Evolutionary conservation across 2,329 filamentous ascomycete genomes (phyloP).

Genomic region (Calonectria pauciramosa): DNA sequence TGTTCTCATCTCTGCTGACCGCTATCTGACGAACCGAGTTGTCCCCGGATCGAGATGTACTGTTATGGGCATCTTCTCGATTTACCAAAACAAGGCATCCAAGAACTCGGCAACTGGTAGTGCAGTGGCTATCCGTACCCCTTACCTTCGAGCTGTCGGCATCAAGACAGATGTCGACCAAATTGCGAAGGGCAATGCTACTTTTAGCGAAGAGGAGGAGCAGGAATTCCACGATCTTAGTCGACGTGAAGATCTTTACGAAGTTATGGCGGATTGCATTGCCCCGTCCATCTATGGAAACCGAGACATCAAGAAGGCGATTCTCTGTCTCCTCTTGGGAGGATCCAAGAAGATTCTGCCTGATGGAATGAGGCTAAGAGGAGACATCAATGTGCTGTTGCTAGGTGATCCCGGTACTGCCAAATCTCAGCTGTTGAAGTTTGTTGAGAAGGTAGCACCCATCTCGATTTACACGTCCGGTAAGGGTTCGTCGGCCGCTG

Average conservation of each 20-base stretch:
- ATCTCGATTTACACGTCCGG: slow-evolving; percentile 99
- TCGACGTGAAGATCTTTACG: slow-evolving; percentile 91
- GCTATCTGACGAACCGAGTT: slow-evolving; percentile 94
- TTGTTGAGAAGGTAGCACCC: slow-evolving; percentile 95
- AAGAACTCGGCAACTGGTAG: slow-evolving; percentile 81
- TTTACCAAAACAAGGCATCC: slow-evolving; percentile 92
- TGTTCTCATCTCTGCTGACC: slow-evolving; percentile 95
- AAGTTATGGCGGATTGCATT: slow-evolving; percentile 90
- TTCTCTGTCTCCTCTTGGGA: slow-evolving; percentile 91
- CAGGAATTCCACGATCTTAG: slow-evolving; percentile 96
- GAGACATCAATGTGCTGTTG: slow-evolving; percentile 97
- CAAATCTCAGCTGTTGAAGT: slow-evolving; percentile 97
- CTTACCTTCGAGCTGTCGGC: slow-evolving; percentile 92
- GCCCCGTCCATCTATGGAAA: slow-evolving; percentile 99
- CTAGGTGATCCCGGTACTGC: slow-evolving; percentile 98
- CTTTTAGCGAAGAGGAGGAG: slow-evolving; percentile 95
- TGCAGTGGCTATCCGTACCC: slow-evolving; percentile 94
- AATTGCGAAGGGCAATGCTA: slow-evolving; percentile 84
- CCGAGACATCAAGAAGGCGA: slow-evolving; percentile 95
- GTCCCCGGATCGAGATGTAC: slow-evolving; percentile 96
- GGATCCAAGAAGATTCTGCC: slow-evolving; percentile 98
- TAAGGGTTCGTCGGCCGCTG: slow-evolving; percentile 96
- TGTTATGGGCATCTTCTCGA: slow-evolving; percentile 97
- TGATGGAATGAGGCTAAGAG: slow-evolving; percentile 96
- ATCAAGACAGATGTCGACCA: slow-evolving; percentile 93